Evolutionary conservation across 2,329 filamentous ascomycete genomes (phyloP), one percentile per base, ranked within the genome.

Genomic region (Parafenestella ontariensis): DNA sequence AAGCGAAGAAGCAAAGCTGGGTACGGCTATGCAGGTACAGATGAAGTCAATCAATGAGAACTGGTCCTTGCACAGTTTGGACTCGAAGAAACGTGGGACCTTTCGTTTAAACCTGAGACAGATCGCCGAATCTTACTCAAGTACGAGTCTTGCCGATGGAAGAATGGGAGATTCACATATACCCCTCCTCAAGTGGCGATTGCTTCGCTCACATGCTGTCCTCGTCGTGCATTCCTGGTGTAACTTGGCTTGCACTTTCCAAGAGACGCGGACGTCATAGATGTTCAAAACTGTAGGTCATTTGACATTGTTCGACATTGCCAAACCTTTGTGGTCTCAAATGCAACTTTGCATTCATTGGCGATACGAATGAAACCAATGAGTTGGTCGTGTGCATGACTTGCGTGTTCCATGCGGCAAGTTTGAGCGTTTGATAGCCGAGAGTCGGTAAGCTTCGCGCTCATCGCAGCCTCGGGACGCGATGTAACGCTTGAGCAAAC

Each of bases 261-360:
- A 59, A 60, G 56, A 49, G 31, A 28, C 23, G 42, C 31, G 43
- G 42, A 62, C 64, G 64, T 67, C 62, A 66, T 65, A 24, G 24
- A 54, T 6, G 21, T 40, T 44, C 42, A 24, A 54, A 5, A 9
- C 17, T 18, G 49, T 52, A 52, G 47, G 43, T 37, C 29, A 46
- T 46, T 28, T 48, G 43, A 33, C 50, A 20, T 41, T 49, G 50
- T 40, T 34, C 31, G 13, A 17, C 31, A n/a, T 15, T 34, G 31
- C 41, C 50, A 54, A 51, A 51, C 48, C 43, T 29, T 52, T 39
- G 31, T 45, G 48, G 52, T 50, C 56, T 62, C 49, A 61, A 21
- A 23, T 51, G 18, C 48, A 36, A 33, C 13, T 29, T 54, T 39
- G 42, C 54, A 53, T 43, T 34, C 43, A 51, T 57, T 34, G 40